Conservation (phyloP, 2,329 filamentous ascomycete genomes). For the Phialophora expanda region DNA sequence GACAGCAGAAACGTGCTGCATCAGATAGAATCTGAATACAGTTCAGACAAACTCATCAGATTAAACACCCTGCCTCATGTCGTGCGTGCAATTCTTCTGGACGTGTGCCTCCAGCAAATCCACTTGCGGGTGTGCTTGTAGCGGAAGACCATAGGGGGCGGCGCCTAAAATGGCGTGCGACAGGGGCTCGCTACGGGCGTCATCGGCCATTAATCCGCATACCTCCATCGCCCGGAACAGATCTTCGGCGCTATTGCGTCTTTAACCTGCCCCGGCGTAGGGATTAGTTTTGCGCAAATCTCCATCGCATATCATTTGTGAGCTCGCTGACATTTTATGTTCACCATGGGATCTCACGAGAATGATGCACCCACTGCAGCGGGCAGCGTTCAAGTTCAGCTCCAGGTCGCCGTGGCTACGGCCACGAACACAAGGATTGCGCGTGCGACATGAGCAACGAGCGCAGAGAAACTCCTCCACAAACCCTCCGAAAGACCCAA, state of each 20-base stretch:
- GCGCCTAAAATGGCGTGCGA: neutral
- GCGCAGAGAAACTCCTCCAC: constrained; percentile 23
- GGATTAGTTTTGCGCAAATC: constrained; percentile 15
- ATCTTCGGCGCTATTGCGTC: constrained; percentile 9
- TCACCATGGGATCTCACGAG: constrained; percentile 17
- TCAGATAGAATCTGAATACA: constrained; percentile 36
- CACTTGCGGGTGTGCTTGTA: neutral
- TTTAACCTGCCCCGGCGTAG: constrained; percentile 9
- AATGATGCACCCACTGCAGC: constrained; percentile 30
- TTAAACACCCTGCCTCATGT: neutral
- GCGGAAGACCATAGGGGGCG: neutral
- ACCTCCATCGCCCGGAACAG: constrained; percentile 5
- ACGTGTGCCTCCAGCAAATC: neutral
- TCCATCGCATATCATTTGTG: neutral
- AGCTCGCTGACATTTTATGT: constrained; percentile 4
- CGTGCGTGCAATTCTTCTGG: neutral
- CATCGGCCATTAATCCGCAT: neutral
- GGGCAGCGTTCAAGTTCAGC: constrained; percentile 30
- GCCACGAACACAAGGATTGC: constrained; percentile 4
- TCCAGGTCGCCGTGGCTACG: constrained; percentile 29
- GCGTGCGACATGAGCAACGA: constrained; percentile 25
- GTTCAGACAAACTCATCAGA: constrained; percentile 30
- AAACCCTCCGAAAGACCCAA: constrained; percentile 19
- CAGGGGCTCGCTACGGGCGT: neutral
- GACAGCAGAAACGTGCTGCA: constrained; percentile 31